phyloP scores from a whole-genome alignment of 495 filamentous ascomycete species.

The Penicillium paradoxum region DNA sequence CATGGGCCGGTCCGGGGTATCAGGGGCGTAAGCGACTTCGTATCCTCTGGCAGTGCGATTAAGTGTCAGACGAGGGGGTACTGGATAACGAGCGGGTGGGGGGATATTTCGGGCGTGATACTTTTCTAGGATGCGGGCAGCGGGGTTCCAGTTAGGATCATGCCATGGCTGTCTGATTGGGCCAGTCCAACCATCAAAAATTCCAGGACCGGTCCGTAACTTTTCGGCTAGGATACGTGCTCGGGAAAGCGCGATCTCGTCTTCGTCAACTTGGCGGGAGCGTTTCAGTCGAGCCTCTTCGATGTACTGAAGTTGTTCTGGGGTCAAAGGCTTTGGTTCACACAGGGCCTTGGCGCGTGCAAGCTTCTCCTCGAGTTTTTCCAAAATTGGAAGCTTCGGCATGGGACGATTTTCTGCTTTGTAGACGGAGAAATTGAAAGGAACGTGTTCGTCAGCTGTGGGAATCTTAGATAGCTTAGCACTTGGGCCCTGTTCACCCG shows the following conservation, averaged over 20 bases:
- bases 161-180: conserved; percentile 13
- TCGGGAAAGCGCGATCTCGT: conserved; percentile 39
- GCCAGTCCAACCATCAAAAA: conserved; percentile 21
- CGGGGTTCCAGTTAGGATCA: conserved; percentile 2
- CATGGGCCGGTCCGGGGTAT: conserved; percentile 33
- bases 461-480: conserved; percentile 24
- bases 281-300: conserved; percentile 9
- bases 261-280: conserved; percentile 35
- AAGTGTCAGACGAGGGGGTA: background rate
- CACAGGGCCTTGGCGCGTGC: conserved; percentile 22
- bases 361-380: conserved; percentile 15
- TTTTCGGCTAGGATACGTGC: conserved; percentile 43
- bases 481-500: conserved; percentile 13
- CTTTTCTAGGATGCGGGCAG: conserved; percentile 1
- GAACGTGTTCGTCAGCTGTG: conserved; percentile 7
- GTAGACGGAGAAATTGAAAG: conserved; percentile 30
- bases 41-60: conserved; percentile 14
- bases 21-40: conserved; percentile 37
- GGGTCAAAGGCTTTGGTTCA: conserved; percentile 16
- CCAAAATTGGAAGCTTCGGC: conserved; percentile 38
- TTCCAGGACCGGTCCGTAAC: conserved; percentile 32
- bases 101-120: background rate
- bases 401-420: conserved; percentile 31
- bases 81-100: background rate
- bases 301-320: conserved; percentile 17